Evolutionary conservation across 164 flowering plant genomes (phyloP), one percentile per base, ranked within the genome.

Genomic region (Paratinospora sagittata): DNA sequence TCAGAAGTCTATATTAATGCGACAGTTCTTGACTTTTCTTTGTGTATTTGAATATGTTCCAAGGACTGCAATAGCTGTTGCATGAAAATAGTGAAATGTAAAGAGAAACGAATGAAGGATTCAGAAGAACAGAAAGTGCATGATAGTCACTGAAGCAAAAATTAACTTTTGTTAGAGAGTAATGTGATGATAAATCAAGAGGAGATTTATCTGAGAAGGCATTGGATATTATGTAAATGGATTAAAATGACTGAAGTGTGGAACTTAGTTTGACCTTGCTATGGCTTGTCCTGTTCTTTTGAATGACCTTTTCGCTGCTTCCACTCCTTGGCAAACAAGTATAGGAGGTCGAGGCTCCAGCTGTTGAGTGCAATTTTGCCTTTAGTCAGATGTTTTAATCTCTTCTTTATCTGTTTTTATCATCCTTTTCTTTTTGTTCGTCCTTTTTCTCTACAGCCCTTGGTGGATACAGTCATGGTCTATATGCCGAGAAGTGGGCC

Each of bases 401-500:
- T 60, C 12, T 12, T 14, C 57, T 60, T 21, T 60, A 8, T 21
- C 63, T 58, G 26, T 26, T 17, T 23, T 27, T 57, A 11, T 17
- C 27, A 26, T 33, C 27, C 19, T 21, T 57, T 6, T 55, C 3
- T 69, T 30, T 13, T 39, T 10, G 12, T 30, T 57, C 7, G 27
- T 58, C 14, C 63, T 47, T 49, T 60, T 23, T 60, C 27, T 21
- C 67, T 82, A 71, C 90, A 95, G 97, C 87, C 58, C 96, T 95
- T 74, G 98, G 99, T 78, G 98, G 98, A 65, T 90, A 81, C 77
- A 77, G 68, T 62, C 89, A 80, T 76, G 99, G 98, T 41, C 78
- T 95, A 66, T 95, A 95, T 81, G 91, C 85, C 68, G 99, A 95
- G 82, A 88, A 90, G 81, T 95, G 98, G 97, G 92, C 94, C 27